Evolutionary conservation across 768 basidiomycete species (phyloP), one percentile per base, ranked within the genome.

Genomic region (Mycena alexandri): DNA sequence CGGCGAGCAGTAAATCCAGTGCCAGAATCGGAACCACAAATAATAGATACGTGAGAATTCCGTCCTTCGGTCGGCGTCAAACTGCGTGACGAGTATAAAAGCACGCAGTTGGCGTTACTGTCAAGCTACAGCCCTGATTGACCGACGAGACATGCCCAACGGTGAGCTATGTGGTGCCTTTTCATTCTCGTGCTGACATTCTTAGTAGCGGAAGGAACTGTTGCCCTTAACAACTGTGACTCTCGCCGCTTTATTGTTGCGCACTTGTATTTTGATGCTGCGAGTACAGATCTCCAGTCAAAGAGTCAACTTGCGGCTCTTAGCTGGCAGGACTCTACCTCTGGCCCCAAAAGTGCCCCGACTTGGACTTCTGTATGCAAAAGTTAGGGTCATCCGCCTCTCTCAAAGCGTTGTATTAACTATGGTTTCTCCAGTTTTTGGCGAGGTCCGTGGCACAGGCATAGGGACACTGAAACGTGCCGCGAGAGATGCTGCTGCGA

Each of bases 331-430:
- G 87, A 90, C 51, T 80, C 78, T 0, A 74, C 71, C 7, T 75
- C 75, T 12, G 89, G 89, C 0, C 80, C 81, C 0, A 77, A 76
- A 14, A 82, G 89, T 60, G 77, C 75, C 4, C 85, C 84, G 8
- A 72, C 75, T 43, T 92, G 90, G 90, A 89, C 81, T 2, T 83
- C 80, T 3, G 69, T 83, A 7, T 91, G 90, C 76, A 90, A 88
- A 82, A 84, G 91, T 89, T 68, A 71, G 74, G 9, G 60, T 70
- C 53, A 33, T 12, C n/a, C 38, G n/a, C 22, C 21, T 57, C 42
- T 47, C 60, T 67, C 19, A 56, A 29, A 34, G 51, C 17, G 29
- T 36, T 65, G 55, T 68, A 29, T 68, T 61, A 42, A 53, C 61
- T 42, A 22, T 64, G 60, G 5, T 54, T n/a, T 44, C 22, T 42